Evolutionary conservation across 768 basidiomycete species (phyloP).

Genomic region (Tremella mesenterica): DNA sequence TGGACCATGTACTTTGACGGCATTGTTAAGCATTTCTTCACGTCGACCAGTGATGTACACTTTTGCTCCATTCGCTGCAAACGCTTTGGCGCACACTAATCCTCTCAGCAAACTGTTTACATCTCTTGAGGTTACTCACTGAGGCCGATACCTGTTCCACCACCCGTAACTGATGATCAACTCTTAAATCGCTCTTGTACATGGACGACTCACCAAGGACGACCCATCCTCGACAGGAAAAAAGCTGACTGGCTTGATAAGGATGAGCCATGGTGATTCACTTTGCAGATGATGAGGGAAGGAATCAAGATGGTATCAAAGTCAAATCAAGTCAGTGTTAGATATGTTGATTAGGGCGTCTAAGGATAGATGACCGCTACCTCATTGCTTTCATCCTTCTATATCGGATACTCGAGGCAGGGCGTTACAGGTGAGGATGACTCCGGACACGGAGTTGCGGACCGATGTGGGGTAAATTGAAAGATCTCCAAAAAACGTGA

Average conservation of each 20-base stretch:
- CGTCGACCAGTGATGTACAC: slow-evolving; percentile 35
- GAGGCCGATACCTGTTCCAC: background rate
- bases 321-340: too few relatives aligned
- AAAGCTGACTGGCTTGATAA: background rate
- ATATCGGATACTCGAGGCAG: too few relatives aligned
- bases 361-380: too few relatives aligned
- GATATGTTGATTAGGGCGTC: too few relatives aligned
- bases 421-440: too few relatives aligned
- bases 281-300: too few relatives aligned
- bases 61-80: slow-evolving; percentile 34
- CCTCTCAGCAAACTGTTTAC: background rate
- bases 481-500: too few relatives aligned
- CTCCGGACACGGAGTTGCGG: too few relatives aligned
- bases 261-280: background rate
- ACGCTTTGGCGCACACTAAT: slow-evolving; percentile 15
- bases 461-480: too few relatives aligned
- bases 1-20: background rate
- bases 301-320: too few relatives aligned
- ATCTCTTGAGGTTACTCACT: background rate
- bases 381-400: too few relatives aligned
- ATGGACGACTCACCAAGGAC: background rate
- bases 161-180: background rate
- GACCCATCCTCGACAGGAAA: background rate
- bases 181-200: background rate
- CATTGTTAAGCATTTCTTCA: slow-evolving; percentile 7